Conservation (phyloP, 768 basidiomycete genomes). For the Calvatia gigantea region DNA sequence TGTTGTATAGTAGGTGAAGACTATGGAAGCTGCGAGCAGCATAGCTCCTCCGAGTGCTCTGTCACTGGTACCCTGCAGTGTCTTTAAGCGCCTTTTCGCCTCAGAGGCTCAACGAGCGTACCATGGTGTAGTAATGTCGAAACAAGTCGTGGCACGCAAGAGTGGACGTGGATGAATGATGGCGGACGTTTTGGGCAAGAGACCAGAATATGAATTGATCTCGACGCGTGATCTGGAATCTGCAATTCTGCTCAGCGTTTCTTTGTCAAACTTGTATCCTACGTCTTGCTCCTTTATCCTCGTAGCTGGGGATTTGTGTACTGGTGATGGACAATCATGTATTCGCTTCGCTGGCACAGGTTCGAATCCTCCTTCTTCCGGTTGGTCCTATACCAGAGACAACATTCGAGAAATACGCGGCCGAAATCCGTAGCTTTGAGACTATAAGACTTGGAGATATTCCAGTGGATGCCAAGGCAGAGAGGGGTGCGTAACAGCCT, state of each 20-base stretch:
- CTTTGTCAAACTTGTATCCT: not conserved
- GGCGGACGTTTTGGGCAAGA: not conserved
- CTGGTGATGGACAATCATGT: conserved; percentile 60
- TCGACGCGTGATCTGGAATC: not conserved
- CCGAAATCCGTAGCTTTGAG: conserved; percentile 71
- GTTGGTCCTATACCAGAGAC: conserved; percentile 69
- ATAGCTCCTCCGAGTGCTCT: conserved; percentile 76
- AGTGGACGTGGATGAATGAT: conserved; percentile 2
- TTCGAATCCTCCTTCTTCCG: conserved; percentile 83
- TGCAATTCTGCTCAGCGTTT: not conserved
- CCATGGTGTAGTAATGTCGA: conserved; percentile 5
- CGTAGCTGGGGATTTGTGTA: not conserved
- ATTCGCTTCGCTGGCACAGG: conserved; percentile 82
- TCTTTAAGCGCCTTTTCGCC: not conserved
- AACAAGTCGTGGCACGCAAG: not conserved
- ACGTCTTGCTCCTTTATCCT: not conserved
- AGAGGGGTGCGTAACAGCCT: conserved; percentile 50
- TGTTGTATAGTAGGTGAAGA: conserved; percentile 87
- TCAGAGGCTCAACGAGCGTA: not conserved
- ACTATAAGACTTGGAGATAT: conserved; percentile 79
- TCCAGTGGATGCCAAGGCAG: conserved; percentile 74
- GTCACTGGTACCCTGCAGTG: conserved; percentile 67
- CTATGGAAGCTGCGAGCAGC: conserved; percentile 70
- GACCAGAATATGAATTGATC: not conserved
- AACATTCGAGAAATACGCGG: conserved; percentile 72